Conservation (phyloP, 495 filamentous ascomycete species). For the Cudoniella acicularis region DNA sequence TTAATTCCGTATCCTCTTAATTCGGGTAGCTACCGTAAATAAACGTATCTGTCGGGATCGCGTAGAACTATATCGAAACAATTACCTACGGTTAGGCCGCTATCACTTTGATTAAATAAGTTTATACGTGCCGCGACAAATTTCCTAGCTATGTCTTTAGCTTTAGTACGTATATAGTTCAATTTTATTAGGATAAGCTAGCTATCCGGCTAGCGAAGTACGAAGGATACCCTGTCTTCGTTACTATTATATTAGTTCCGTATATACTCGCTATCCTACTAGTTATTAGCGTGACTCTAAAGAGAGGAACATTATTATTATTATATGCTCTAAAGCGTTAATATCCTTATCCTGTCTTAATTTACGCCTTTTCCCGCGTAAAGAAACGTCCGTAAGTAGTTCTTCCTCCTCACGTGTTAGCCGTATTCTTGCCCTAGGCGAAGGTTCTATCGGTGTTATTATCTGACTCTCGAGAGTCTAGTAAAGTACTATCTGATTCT, state of each 20-base stretch:
- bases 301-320: background rate
- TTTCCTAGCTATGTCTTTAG: background rate
- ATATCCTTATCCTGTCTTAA: background rate
- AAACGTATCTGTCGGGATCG: background rate
- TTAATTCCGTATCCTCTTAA: background rate
- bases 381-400: background rate
- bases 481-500: background rate
- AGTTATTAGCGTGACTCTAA: background rate
- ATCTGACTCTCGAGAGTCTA: background rate
- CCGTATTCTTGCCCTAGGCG: background rate
- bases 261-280: background rate
- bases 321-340: background rate
- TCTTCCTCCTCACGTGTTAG: background rate
- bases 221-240: background rate
- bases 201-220: background rate
- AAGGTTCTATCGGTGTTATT: background rate
- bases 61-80: background rate
- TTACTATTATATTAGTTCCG: background rate
- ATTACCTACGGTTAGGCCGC: background rate
- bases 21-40: background rate
- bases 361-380: background rate
- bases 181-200: background rate
- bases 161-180: background rate
- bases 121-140: background rate
- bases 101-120: background rate